Conservation (phyloP, 441 rosid species). For the Gossypium lobatum region DNA sequence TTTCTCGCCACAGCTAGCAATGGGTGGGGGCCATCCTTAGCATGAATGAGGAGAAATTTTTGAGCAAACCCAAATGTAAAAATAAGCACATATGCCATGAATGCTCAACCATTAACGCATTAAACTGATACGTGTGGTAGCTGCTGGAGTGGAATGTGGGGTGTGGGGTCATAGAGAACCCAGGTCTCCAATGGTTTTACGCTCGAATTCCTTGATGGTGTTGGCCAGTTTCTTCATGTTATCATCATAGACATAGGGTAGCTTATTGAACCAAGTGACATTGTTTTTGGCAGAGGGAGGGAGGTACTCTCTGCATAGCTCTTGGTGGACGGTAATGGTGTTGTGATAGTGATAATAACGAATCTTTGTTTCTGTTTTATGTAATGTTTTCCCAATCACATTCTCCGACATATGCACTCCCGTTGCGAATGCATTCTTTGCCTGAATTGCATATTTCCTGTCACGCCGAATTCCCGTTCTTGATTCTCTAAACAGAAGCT, state of each 20-base stretch:
- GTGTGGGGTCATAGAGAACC: background rate
- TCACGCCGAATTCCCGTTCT: constrained; percentile 60
- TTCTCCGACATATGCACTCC: constrained; percentile 93
- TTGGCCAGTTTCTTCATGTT: constrained; percentile 57
- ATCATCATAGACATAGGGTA: constrained; percentile 61
- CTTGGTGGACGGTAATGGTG: constrained; percentile 49
- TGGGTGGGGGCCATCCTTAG: background rate
- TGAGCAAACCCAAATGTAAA: constrained; percentile 15
- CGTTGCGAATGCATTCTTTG: constrained; percentile 68
- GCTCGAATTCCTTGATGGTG: constrained; percentile 55
- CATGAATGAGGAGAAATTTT: constrained; percentile 16
- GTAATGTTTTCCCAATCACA: constrained; percentile 54
- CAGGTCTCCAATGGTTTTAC: constrained; percentile 26
- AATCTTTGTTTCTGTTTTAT: constrained; percentile 66
- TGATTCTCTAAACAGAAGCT: constrained; percentile 62
- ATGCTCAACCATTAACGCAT: constrained; percentile 1
- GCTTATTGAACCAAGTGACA: constrained; percentile 45
- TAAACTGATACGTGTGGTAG: background rate
- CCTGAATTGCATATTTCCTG: constrained; percentile 76
- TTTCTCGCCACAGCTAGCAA: background rate
- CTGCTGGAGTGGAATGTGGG: background rate
- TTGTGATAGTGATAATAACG: constrained; percentile 76
- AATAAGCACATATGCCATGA: background rate
- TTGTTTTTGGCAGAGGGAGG: constrained; percentile 44
- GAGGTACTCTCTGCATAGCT: constrained; percentile 52